These are phyloP conservation scores for Neoascochyta sp. DNA, from an alignment of 2,329 filamentous ascomycete species.

Conservation along the genomic window DNA sequence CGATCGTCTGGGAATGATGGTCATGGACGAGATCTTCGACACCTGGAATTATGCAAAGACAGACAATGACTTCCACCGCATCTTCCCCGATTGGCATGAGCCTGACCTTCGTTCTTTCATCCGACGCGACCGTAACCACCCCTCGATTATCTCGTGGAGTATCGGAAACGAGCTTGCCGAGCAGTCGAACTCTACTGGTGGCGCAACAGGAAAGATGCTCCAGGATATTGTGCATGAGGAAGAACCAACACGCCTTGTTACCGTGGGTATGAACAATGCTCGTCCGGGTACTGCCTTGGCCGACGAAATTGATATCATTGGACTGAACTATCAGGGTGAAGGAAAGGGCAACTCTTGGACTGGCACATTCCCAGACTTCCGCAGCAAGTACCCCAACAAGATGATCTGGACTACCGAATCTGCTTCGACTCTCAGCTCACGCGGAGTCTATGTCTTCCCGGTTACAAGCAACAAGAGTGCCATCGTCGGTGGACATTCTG, in stretches of 20 bases:
- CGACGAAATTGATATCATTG: conserved; percentile 46
- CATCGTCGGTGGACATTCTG: conserved; percentile 35
- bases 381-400: conserved; percentile 46
- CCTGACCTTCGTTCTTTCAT: conserved; percentile 50
- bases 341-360: conserved; percentile 38
- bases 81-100: conserved; percentile 54
- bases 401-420: conserved; percentile 37
- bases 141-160: conserved; percentile 52
- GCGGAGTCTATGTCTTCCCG: conserved; percentile 54
- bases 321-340: conserved; percentile 56
- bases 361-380: conserved; percentile 48
- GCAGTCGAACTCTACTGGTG: conserved; percentile 40
- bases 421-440: conserved; percentile 46
- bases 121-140: conserved; percentile 54
- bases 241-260: conserved; percentile 47
- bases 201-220: conserved; percentile 36
- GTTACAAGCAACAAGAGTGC: conserved; percentile 43
- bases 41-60: conserved; percentile 47
- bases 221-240: conserved; percentile 46
- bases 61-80: conserved; percentile 49
- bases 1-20: conserved; percentile 49
- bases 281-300: conserved; percentile 41
- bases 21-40: conserved; percentile 55
- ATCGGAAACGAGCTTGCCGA: conserved; percentile 54
- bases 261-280: conserved; percentile 49